These are phyloP conservation scores for Ilyonectria mors-panacis DNA, from an alignment of 2,329 filamentous ascomycete species.

Conservation along the genomic window DNA sequence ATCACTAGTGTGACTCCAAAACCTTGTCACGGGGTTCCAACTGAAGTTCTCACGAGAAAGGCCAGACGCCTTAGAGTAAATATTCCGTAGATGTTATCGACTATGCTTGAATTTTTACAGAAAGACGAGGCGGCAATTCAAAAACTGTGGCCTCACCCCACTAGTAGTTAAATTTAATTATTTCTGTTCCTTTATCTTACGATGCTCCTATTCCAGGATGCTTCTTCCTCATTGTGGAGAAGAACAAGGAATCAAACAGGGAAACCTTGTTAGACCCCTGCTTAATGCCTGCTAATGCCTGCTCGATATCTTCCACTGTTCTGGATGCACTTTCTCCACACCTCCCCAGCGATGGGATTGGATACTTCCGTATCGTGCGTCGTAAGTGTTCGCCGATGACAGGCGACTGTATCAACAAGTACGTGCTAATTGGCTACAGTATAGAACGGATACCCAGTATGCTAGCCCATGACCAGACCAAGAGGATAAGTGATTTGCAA, in stretches of 20 bases:
- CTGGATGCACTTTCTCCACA: too few species aligned
- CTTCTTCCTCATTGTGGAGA: background rate
- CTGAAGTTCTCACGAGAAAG: background rate
- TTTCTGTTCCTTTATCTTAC: background rate
- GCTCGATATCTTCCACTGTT: too few species aligned
- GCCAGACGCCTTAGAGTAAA: background rate
- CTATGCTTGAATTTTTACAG: background rate
- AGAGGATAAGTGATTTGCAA: background rate
- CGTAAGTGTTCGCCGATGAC: background rate
- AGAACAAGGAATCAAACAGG: background rate
- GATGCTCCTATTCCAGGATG: background rate
- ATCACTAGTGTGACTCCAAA: background rate
- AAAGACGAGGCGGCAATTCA: background rate
- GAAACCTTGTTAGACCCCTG: background rate
- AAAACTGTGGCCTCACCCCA: background rate
- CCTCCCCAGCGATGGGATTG: too few species aligned
- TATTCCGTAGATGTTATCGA: background rate
- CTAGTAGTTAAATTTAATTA: background rate
- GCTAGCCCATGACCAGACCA: background rate
- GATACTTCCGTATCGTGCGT: too few species aligned
- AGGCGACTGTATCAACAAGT: background rate
- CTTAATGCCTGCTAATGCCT: background rate
- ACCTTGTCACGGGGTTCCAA: background rate
- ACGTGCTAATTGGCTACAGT: background rate
- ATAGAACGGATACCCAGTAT: background rate